These are phyloP conservation scores for Metschnikowia kunwiensis DNA, from an alignment of 805 yeast genomes.

Conservation along the genomic window DNA sequence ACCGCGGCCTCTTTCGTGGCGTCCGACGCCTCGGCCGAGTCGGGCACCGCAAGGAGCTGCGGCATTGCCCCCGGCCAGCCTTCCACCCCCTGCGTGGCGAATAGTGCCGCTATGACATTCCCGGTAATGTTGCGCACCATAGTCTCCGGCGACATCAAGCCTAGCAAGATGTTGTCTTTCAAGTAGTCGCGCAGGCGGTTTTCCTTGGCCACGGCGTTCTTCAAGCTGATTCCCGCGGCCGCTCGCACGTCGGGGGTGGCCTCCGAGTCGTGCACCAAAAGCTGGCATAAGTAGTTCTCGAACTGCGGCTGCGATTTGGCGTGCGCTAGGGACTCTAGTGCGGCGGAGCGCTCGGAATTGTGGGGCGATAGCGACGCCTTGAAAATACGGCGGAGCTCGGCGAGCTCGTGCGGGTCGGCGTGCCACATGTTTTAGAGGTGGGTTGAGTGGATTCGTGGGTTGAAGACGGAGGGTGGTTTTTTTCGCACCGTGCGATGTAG, in stretches of 20 bases:
- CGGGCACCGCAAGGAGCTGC: constrained; percentile 56
- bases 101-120: constrained; percentile 80
- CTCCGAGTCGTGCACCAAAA: constrained; percentile 54
- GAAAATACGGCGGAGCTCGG: constrained; percentile 64
- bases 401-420: constrained; percentile 59
- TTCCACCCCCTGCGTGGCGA: constrained; percentile 62
- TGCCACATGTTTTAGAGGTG: no score
- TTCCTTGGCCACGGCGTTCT: constrained; percentile 60
- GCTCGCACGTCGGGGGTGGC: constrained; percentile 65
- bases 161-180: constrained; percentile 47
- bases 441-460: no score
- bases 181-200: constrained; percentile 31
- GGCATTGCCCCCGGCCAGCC: constrained; percentile 77
- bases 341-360: constrained; percentile 53
- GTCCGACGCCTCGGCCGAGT: constrained; percentile 7
- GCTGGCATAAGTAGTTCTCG: constrained; percentile 71
- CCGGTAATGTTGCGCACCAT: constrained; percentile 86
- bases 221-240: constrained; percentile 82
- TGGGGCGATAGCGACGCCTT: constrained; percentile 68
- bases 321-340: constrained; percentile 68
- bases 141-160: constrained; percentile 52
- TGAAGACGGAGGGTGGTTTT: no score
- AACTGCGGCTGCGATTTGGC: constrained; percentile 75
- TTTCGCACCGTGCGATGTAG: no score
- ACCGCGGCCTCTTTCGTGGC: constrained; percentile 68